phyloP scores from a whole-genome alignment of 1,139 yeast genomes.

The Geotrichum europaeum region DNA sequence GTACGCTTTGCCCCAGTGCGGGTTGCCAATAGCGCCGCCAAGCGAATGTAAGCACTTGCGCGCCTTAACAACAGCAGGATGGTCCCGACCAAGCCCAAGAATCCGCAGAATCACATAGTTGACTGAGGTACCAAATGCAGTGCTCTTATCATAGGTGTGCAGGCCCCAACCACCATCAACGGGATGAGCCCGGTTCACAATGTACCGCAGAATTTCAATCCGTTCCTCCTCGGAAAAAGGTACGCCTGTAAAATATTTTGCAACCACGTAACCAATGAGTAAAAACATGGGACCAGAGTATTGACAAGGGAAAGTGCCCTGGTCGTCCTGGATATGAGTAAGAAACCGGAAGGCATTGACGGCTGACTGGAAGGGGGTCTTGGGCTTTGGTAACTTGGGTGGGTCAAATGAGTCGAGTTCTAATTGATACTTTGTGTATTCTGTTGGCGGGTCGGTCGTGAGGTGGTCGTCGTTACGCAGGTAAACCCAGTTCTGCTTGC shows the following conservation, averaged over 20 bases:
- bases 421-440: slow-evolving; percentile 48
- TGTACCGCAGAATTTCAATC: slow-evolving; percentile 70
- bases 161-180: slow-evolving; percentile 99
- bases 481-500: slow-evolving; percentile 81
- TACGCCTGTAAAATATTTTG: slow-evolving; percentile 62
- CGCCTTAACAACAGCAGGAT: slow-evolving; percentile 77
- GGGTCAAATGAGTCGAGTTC: slow-evolving; percentile 48
- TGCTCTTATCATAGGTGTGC: slow-evolving; percentile 84
- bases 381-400: slow-evolving; percentile 22
- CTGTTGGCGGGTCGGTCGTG: slow-evolving; percentile 32
- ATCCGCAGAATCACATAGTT: slow-evolving; percentile 76
- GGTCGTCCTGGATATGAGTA: slow-evolving; percentile 57
- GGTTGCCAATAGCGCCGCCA: slow-evolving; percentile 87
- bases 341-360: slow-evolving; percentile 71
- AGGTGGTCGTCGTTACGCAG: slow-evolving; percentile 37
- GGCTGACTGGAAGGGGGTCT: slow-evolving; percentile 57
- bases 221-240: slow-evolving; percentile 62
- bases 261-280: slow-evolving; percentile 81
- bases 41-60: slow-evolving; percentile 58
- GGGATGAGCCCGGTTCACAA: slow-evolving; percentile 87
- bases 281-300: slow-evolving; percentile 98
- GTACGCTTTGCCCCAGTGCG: slow-evolving; percentile 99
- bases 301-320: slow-evolving; percentile 85
- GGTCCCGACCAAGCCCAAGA: slow-evolving; percentile 66
- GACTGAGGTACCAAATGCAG: slow-evolving; percentile 90